A percentile compares a stretch with the other conserved stretches of the same genome.
Conservation (phyloP, 331 rosid species). For the Spiraea crenata region DNA sequence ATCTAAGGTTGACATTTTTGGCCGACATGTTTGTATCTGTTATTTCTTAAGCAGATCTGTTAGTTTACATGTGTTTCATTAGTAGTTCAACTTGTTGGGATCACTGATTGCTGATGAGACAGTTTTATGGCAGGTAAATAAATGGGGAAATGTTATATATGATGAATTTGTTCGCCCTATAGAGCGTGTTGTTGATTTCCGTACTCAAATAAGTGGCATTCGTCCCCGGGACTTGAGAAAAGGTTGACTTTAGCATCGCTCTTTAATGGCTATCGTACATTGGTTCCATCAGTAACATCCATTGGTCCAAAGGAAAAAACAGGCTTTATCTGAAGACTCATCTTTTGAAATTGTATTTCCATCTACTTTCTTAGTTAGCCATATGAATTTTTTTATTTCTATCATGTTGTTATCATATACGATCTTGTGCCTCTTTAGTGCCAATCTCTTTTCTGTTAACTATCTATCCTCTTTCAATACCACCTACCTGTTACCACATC, state of each 20-base stretch:
- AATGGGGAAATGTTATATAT: constrained; percentile 83
- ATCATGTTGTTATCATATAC: not conserved
- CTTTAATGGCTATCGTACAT: not conserved
- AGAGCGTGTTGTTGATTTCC: constrained; percentile 81
- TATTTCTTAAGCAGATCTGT: not conserved
- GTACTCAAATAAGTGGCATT: constrained; percentile 87
- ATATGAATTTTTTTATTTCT: not conserved
- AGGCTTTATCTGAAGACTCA: not conserved
- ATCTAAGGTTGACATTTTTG: not conserved
- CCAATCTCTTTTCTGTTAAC: not conserved
- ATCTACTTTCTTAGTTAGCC: not conserved
- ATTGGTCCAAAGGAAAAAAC: too few relatives aligned
- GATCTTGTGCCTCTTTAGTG: not conserved
- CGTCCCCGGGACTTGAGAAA: constrained; percentile 75
- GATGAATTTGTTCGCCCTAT: constrained; percentile 85
- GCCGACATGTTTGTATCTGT: not conserved
- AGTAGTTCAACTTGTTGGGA: not conserved
- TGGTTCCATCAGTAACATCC: not conserved
- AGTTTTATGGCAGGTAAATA: constrained; percentile 69
- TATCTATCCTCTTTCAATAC: not conserved
- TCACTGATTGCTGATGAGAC: constrained; percentile 31
- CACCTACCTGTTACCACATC: not conserved
- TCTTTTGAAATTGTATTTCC: not conserved
- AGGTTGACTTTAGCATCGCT: constrained; percentile 42
- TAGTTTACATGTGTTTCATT: not conserved